Conservation (phyloP, 352 stramenopile species). For the Globisporangium echinulatum region DNA sequence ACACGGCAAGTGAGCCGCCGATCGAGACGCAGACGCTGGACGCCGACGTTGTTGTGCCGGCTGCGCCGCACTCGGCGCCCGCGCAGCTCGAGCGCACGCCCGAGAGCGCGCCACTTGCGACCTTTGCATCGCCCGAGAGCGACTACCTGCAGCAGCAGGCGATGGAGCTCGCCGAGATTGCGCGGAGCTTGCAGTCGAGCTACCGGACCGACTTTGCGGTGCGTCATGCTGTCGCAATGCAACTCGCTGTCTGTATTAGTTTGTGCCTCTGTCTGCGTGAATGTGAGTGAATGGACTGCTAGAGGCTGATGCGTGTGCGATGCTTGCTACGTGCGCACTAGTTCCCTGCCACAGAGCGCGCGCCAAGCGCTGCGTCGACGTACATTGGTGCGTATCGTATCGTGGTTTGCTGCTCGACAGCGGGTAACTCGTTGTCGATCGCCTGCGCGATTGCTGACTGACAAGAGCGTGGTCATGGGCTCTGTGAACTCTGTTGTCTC, state of each 20-base stretch:
- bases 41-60: neutral
- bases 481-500: neutral
- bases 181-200: slow-evolving; percentile 52
- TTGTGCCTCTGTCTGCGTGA: neutral
- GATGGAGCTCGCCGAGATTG: slow-evolving; percentile 58
- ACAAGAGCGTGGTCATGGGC: neutral
- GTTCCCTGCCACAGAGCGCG: slow-evolving; percentile 11
- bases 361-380: slow-evolving; percentile 29
- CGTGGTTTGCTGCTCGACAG: neutral
- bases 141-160: slow-evolving; percentile 52
- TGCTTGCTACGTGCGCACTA: neutral
- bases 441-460: neutral
- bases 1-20: slow-evolving; percentile 6
- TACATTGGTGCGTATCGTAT: slow-evolving; percentile 11
- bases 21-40: slow-evolving; percentile 6
- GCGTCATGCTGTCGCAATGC: neutral
- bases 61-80: slow-evolving; percentile 12
- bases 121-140: slow-evolving; percentile 14
- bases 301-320: neutral
- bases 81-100: slow-evolving; percentile 6
- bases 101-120: slow-evolving; percentile 13
- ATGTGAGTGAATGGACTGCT: neutral
- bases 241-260: neutral
- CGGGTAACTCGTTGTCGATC: no score
- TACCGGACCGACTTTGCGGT: slow-evolving; percentile 21